Conservation (phyloP, 179 eudicot species). For the Silene vulgaris region DNA sequence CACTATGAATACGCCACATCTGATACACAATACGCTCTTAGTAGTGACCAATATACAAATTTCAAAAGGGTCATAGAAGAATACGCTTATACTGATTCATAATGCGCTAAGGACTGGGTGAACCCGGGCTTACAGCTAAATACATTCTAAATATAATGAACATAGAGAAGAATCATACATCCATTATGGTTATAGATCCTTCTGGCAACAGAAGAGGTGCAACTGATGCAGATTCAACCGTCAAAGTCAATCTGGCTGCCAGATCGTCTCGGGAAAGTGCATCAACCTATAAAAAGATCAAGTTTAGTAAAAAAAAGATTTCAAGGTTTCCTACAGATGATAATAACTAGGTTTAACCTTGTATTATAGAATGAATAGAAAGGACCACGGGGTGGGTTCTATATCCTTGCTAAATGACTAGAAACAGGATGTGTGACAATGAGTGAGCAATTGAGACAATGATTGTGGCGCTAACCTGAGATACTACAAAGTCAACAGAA, state of each 20-base stretch:
- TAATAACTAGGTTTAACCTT: constrained; percentile 7
- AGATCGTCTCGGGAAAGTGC: constrained; percentile 75
- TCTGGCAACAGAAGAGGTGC: constrained; percentile 77
- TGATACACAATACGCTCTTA: neutral
- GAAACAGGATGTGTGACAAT: neutral
- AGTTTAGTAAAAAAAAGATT: neutral
- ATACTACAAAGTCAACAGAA: constrained; percentile 95
- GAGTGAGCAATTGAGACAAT: neutral
- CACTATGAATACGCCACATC: neutral
- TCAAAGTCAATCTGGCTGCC: constrained; percentile 83
- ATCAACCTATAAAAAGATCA: constrained; percentile 60
- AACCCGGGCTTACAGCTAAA: neutral
- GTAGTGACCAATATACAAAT: too few relatives aligned
- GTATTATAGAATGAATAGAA: neutral
- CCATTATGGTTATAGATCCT: constrained; percentile 70
- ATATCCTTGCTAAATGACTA: neutral
- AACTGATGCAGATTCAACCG: constrained; percentile 64
- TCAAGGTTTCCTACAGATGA: neutral
- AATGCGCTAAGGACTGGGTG: neutral
- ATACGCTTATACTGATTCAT: neutral
- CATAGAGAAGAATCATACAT: constrained; percentile 48
- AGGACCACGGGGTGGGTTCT: neutral
- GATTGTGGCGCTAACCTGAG: constrained; percentile 56
- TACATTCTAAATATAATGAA: neutral
- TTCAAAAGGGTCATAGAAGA: neutral